A percentile compares a stretch with the other conserved stretches of the same genome.
Evolutionary conservation across 495 filamentous ascomycete species (phyloP).

Genomic region (Cercophora scortea): DNA sequence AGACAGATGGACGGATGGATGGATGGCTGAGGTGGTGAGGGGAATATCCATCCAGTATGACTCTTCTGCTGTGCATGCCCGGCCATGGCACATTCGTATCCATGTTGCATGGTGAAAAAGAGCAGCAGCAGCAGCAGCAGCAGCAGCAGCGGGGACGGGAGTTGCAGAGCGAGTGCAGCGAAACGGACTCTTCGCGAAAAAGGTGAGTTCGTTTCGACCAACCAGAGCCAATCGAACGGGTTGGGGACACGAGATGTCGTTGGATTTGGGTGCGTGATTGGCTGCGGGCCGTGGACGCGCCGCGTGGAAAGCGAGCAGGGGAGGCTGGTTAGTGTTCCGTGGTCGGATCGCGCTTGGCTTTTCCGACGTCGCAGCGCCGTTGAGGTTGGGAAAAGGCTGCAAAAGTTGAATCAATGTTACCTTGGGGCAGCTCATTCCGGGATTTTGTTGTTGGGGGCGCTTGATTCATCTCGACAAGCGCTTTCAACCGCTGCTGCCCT

Average conservation of each 20-base stretch:
- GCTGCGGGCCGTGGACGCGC: conserved; percentile 9
- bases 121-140: background rate
- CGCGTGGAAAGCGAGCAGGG: conserved; percentile 2
- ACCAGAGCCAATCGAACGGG: conserved; percentile 9
- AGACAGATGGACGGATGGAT: no score
- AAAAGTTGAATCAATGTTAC: background rate
- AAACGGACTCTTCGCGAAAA: background rate
- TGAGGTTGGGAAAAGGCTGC: background rate
- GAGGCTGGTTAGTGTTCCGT: background rate
- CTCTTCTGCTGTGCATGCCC: background rate
- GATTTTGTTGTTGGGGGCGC: no score
- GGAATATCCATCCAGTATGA: no score
- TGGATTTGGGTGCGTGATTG: background rate
- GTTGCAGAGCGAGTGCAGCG: no score
- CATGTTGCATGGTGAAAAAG: background rate
- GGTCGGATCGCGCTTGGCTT: no score
- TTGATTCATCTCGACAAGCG: no score
- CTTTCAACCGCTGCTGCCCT: no score
- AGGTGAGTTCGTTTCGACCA: background rate
- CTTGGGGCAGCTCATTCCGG: no score
- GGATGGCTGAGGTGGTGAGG: no score
- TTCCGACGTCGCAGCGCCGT: no score
- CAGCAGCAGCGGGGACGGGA: background rate
- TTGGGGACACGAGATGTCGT: conserved; percentile 4
- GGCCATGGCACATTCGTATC: background rate